Base-by-base conservation (phyloP, 2,329 filamentous ascomycete species). In the Paecilomyces dactylethromorphus region DNA sequence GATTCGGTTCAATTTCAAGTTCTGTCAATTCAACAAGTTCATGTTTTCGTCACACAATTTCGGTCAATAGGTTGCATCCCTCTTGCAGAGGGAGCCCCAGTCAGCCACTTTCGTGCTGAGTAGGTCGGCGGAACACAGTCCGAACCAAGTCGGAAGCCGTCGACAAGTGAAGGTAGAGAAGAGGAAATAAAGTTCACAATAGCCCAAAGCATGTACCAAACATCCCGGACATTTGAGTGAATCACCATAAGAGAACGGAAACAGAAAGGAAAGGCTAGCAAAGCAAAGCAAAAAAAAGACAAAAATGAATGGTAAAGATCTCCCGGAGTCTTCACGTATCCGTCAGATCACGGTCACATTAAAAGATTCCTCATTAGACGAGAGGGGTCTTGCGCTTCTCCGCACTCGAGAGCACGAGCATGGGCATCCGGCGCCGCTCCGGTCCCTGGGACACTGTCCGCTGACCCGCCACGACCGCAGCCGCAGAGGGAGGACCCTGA, bases 351-450 rank as follows among this genome's bases (percentile, higher is more conserved):
- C 39, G n/a, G 39, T 45, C 39, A 29, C 50, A 52, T 52, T 29
- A 52, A 24, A 52, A n/a, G 15, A 13, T 13, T 52, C 26, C 50
- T 24, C 50, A 68, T 79, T 79, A 87, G 70, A 82, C 83, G 71
- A 84, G 75, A 60, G 83, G 79, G 76, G 84, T 88, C 82, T 91
- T 95, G 75, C 92, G 89, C 85, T 96, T 96, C 81, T 96, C 92
- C 62, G 87, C 89, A 73, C 87, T 92, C 65, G 90, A 92, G 65
- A 97, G 83, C 65, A 97, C 89, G 71, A 96, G 85, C 82, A 92
- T 88, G 57, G 91, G 89, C 66, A 89, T 89, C 81, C 88, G 92
- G 76, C 91, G 90, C 76, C 91, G 86, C 60, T 83, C 81, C 50
- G 73, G 73, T 63, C 84, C 82, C 56, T 76, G 75, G 50, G 78